phyloP scores from a whole-genome alignment of 2,329 filamentous ascomycete genomes.

The Cryphonectria naterciae region DNA sequence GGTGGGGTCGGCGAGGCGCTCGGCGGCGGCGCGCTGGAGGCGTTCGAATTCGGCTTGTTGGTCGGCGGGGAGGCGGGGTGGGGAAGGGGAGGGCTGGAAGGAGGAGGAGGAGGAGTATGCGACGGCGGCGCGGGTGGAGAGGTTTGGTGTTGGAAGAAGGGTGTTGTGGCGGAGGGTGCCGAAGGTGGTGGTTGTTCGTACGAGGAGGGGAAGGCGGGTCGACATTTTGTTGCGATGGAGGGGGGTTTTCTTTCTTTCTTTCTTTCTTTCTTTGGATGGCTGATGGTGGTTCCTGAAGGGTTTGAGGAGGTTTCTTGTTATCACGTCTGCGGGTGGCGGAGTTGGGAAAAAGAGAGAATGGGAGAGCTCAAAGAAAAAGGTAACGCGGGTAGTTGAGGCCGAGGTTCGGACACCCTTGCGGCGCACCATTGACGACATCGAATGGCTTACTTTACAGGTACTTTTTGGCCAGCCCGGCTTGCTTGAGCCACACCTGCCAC shows the following conservation, averaged over 20 bases:
- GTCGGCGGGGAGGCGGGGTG: conserved; percentile 83
- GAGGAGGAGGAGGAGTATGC: conserved; percentile 40
- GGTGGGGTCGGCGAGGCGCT: conserved; percentile 45
- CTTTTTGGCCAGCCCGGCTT: background rate
- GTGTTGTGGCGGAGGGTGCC: background rate
- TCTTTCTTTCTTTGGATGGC: background rate
- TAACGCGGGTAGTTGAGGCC: conserved; percentile 2
- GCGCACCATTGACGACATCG: conserved; percentile 24
- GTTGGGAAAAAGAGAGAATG: background rate
- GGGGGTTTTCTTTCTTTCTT: background rate
- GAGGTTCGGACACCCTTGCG: conserved; percentile 18
- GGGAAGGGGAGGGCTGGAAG: conserved; percentile 65
- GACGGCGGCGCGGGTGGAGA: conserved; percentile 30
- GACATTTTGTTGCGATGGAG: conserved; percentile 12
- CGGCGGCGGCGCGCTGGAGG: conserved; percentile 69
- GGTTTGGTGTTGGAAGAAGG: background rate
- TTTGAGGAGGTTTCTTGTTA: background rate
- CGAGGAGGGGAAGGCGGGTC: conserved; percentile 20
- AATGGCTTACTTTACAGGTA: background rate
- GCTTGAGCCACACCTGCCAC: no score
- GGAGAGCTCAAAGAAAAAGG: no score
- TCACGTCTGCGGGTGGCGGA: background rate
- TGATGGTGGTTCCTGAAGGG: background rate
- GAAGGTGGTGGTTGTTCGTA: background rate
- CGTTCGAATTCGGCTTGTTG: conserved; percentile 90